phyloP scores from a whole-genome alignment of 179 eudicot genomes.

The Sideroxylon spinosum region DNA sequence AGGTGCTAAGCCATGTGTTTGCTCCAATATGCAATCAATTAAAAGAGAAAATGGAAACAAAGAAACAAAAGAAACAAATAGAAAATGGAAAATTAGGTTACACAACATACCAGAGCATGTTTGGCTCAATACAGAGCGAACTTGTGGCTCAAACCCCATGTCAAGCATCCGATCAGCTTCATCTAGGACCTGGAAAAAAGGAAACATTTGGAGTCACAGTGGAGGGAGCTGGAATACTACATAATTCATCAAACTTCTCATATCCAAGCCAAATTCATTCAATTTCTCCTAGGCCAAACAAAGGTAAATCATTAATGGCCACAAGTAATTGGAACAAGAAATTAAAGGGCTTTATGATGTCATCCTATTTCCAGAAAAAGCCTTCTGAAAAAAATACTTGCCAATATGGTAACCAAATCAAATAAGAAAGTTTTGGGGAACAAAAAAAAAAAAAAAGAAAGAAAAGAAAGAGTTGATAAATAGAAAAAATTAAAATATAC shows the following conservation, averaged over 20 bases:
- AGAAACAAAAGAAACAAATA: not conserved
- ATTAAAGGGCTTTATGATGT: not conserved
- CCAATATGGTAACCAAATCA: not conserved
- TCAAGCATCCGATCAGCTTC: constrained; percentile 99
- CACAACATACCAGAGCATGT: constrained; percentile 63
- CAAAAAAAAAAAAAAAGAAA: too few relatives aligned
- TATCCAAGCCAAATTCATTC: not conserved
- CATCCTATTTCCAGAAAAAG: not conserved
- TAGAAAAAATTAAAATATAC: too few relatives aligned
- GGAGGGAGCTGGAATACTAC: too few relatives aligned
- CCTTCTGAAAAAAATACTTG: not conserved
- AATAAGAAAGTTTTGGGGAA: not conserved
- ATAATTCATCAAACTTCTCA: too few relatives aligned
- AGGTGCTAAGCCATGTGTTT: not conserved
- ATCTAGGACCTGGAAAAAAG: constrained; percentile 67
- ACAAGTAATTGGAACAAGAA: not conserved
- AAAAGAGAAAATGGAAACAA: not conserved
- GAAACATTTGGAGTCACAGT: not conserved
- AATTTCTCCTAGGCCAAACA: not conserved
- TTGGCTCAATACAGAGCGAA: constrained; percentile 80
- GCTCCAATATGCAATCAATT: not conserved
- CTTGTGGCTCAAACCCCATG: constrained; percentile 98
- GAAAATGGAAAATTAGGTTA: not conserved
- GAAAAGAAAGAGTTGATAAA: too few relatives aligned
- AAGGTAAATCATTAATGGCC: not conserved